phyloP scores from a whole-genome alignment of 1,139 yeast species.

The Waltiozyma sp. region DNA sequence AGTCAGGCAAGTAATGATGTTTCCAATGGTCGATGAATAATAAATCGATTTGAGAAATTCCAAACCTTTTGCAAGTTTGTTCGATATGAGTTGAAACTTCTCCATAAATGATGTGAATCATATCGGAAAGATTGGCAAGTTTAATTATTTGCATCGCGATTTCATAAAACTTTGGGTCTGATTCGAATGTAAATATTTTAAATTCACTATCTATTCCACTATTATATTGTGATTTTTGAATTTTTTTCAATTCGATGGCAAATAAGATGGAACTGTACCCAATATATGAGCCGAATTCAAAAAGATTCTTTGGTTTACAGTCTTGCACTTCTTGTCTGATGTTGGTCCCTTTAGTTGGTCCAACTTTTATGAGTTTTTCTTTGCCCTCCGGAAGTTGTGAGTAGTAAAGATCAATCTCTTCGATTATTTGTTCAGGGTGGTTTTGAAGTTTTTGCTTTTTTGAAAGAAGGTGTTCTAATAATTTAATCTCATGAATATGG shows the following conservation, averaged over 20 bases:
- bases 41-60: constrained; percentile 21
- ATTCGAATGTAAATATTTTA: constrained; percentile 28
- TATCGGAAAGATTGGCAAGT: constrained; percentile 21
- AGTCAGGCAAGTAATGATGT: constrained; percentile 30
- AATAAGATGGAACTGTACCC: constrained; percentile 33
- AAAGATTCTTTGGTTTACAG: constrained; percentile 24
- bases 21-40: constrained; percentile 35
- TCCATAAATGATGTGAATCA: constrained; percentile 23
- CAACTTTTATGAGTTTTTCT: constrained; percentile 24
- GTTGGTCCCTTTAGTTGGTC: constrained; percentile 25
- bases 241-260: constrained; percentile 19
- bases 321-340: constrained; percentile 22
- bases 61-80: constrained; percentile 15
- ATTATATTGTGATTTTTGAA: not conserved
- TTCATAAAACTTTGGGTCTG: constrained; percentile 14
- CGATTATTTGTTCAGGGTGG: constrained; percentile 10
- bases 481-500: not conserved
- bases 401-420: constrained; percentile 8
- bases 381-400: not conserved
- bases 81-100: constrained; percentile 26
- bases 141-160: constrained; percentile 20
- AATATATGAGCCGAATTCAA: constrained; percentile 34
- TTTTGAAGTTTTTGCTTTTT: constrained; percentile 3
- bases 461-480: not conserved
- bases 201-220: constrained; percentile 1